These are phyloP conservation scores for Fusarium floridanum DNA, from an alignment of 2,329 filamentous ascomycete genomes.

Conservation along the genomic window DNA sequence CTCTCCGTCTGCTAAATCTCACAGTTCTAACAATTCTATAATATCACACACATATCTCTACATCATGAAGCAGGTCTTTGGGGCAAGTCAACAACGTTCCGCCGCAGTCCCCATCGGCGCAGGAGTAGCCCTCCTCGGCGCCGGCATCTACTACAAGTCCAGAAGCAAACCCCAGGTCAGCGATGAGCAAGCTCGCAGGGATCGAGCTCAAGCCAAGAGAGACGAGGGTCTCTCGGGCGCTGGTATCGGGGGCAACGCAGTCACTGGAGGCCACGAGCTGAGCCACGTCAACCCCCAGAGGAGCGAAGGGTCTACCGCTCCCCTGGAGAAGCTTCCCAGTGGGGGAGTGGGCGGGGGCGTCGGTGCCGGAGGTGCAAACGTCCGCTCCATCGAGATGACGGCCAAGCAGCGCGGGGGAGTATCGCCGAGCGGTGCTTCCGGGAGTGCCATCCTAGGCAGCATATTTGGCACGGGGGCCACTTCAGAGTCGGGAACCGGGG, in stretches of 20 bases:
- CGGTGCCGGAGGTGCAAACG: conserved; percentile 47
- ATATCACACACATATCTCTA: background rate
- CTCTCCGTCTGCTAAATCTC: background rate
- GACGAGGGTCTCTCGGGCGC: conserved; percentile 49
- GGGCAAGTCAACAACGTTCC: conserved; percentile 36
- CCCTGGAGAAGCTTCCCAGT: conserved; percentile 49
- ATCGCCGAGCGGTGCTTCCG: conserved; percentile 15
- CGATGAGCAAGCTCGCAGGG: conserved; percentile 31
- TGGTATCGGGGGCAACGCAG: conserved; percentile 49
- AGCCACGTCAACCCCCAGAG: conserved; percentile 38
- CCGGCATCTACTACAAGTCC: conserved; percentile 39
- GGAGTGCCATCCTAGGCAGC: conserved; percentile 33
- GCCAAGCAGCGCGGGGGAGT: conserved; percentile 22
- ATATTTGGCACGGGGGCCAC: conserved; percentile 43
- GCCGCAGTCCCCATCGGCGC: conserved; percentile 30
- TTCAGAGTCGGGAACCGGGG: conserved; percentile 13
- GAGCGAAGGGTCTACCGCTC: conserved; percentile 37
- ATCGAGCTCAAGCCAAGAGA: conserved; percentile 47
- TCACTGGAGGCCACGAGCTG: conserved; percentile 49
- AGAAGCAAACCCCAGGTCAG: conserved; percentile 25
- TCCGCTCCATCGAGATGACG: conserved; percentile 47
- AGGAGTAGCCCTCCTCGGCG: conserved; percentile 42
- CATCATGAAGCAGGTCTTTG: conserved; percentile 36
- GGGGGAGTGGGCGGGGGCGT: conserved; percentile 51
- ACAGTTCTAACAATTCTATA: background rate